Evolutionary conservation across 169 alveolate species (phyloP).

Genomic region (Eimeria brunetti): DNA sequence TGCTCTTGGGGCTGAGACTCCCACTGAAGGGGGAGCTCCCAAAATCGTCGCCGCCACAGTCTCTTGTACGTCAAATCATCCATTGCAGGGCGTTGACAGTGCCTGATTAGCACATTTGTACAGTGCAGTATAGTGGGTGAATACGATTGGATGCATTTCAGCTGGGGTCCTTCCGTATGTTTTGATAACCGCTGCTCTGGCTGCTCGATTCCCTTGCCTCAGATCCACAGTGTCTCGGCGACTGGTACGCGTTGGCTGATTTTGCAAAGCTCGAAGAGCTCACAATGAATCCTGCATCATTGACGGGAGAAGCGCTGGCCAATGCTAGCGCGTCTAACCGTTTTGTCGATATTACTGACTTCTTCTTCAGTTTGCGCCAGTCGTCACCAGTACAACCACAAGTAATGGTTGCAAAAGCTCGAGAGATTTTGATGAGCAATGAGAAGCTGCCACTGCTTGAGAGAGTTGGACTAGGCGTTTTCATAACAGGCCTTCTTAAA

Average conservation of each 20-base stretch:
- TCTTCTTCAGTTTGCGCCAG: slow-evolving; percentile 50
- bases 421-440: neutral
- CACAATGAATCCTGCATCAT: neutral
- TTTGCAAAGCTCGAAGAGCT: slow-evolving; percentile 36
- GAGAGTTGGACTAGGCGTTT: slow-evolving; percentile 28
- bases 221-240: slow-evolving; percentile 44
- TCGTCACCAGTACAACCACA: slow-evolving; percentile 20
- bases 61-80: slow-evolving; percentile 16
- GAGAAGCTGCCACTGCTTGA: neutral
- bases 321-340: slow-evolving; percentile 46
- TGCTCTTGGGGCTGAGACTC: slow-evolving; percentile 43
- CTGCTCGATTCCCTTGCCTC: neutral
- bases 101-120: neutral
- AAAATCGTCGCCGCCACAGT: slow-evolving; percentile 25
- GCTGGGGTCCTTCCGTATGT: neutral
- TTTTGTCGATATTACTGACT: neutral
- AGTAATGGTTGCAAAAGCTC: slow-evolving; percentile 13
- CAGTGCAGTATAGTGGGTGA: neutral
- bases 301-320: slow-evolving; percentile 49
- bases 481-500: slow-evolving; percentile 1
- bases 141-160: neutral
- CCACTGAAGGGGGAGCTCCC: neutral
- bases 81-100: neutral
- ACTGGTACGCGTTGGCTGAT: slow-evolving; percentile 48
- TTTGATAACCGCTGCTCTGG: neutral